These are phyloP conservation scores for Aspergillus bridgeri DNA, from an alignment of 495 filamentous ascomycete species.

Conservation along the genomic window DNA sequence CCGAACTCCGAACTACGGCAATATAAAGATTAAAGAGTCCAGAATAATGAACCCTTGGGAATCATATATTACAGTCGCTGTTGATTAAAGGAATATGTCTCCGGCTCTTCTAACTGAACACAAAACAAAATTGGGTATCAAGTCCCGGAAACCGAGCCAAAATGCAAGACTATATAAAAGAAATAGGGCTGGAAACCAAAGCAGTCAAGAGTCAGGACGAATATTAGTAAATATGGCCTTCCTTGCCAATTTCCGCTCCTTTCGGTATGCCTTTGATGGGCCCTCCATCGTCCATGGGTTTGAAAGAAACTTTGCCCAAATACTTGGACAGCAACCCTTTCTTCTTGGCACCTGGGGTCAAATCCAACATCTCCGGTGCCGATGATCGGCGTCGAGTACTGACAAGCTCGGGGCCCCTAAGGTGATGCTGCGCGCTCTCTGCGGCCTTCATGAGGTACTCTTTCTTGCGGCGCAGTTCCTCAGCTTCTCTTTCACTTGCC, in stretches of 20 bases:
- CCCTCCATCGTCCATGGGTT: constrained; percentile 33
- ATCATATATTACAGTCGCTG: not conserved
- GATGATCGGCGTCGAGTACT: constrained; percentile 20
- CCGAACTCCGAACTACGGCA: too few relatives aligned
- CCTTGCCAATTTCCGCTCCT: constrained; percentile 40
- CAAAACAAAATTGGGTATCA: not conserved
- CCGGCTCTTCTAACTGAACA: not conserved
- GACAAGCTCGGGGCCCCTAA: constrained; percentile 37
- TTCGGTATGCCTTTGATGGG: constrained; percentile 49
- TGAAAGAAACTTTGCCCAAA: constrained; percentile 20
- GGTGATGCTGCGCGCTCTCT: constrained; percentile 30
- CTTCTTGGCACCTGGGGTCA: constrained; percentile 29
- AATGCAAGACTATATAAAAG: not conserved
- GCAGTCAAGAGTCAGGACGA: constrained; percentile 7
- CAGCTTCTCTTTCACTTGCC: constrained; percentile 24
- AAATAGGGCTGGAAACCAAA: not conserved
- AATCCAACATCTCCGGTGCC: constrained; percentile 24
- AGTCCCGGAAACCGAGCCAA: not conserved
- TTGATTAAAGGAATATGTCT: not conserved
- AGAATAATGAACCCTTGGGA: too few relatives aligned
- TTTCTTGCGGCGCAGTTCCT: constrained; percentile 34
- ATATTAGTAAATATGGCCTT: constrained; percentile 42
- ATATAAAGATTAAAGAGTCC: too few relatives aligned
- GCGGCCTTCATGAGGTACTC: constrained; percentile 40
- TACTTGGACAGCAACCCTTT: constrained; percentile 29